These are phyloP conservation scores for Ajuga reptans DNA, from an alignment of 305 asterid genomes.

Conservation along the genomic window DNA sequence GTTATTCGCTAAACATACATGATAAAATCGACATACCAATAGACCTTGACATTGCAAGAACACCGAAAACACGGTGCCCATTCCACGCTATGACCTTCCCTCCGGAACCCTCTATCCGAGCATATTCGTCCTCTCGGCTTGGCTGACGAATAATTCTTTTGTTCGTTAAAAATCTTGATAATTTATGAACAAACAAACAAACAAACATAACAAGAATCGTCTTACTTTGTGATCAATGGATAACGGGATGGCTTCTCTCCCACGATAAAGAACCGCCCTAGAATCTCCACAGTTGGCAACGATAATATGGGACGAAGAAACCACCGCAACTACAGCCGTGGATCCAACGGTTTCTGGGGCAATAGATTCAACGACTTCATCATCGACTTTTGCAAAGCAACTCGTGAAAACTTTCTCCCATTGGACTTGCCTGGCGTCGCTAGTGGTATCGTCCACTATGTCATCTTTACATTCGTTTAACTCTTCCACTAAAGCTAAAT, in stretches of 20 bases:
- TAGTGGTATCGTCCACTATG: constrained; percentile 28
- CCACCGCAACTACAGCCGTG: constrained; percentile 77
- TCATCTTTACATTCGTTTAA: constrained; percentile 33
- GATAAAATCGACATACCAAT: constrained; percentile 52
- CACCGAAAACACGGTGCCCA: constrained; percentile 90
- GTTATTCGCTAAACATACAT: not conserved
- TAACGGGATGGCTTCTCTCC: constrained; percentile 72
- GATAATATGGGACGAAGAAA: constrained; percentile 75
- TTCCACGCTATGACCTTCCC: constrained; percentile 96
- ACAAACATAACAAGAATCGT: not conserved
- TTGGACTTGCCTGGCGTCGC: constrained; percentile 47
- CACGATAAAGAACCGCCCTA: constrained; percentile 89
- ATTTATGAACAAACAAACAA: not conserved
- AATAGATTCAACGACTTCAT: constrained; percentile 39
- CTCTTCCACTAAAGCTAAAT: constrained; percentile 66
- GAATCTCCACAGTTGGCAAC: constrained; percentile 94
- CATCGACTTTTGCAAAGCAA: constrained; percentile 74
- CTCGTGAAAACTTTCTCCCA: constrained; percentile 73
- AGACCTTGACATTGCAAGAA: constrained; percentile 93
- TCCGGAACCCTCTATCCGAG: constrained; percentile 85
- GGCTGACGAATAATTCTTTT: constrained; percentile 41
- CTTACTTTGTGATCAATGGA: constrained; percentile 82
- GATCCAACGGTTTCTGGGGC: constrained; percentile 81
- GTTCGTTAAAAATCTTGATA: not conserved
- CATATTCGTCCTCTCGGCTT: constrained; percentile 75